phyloP scores from a whole-genome alignment of 2,329 filamentous ascomycete genomes.

The Diaporthe sp. region DNA sequence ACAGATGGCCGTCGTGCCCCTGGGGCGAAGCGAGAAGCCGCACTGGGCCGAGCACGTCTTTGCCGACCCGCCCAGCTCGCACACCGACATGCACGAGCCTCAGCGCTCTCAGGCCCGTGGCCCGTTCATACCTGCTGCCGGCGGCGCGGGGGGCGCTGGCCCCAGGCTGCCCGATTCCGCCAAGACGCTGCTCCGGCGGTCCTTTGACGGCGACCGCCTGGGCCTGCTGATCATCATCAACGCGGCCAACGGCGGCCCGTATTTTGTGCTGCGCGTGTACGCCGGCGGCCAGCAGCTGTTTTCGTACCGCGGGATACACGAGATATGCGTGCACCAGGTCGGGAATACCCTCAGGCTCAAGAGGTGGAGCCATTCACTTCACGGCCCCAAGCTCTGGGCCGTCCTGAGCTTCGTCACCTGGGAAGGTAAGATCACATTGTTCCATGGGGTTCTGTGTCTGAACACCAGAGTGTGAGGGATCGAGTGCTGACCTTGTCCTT shows the following conservation, averaged over 20 bases:
- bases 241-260: constrained; percentile 54
- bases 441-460: too few relatives aligned
- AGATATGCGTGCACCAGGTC: constrained; percentile 63
- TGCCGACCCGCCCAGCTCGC: constrained; percentile 60
- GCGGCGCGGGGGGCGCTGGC: constrained; percentile 50
- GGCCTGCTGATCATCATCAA: constrained; percentile 64
- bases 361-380: constrained; percentile 59
- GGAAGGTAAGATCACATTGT: constrained; percentile 58
- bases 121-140: constrained; percentile 55
- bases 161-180: constrained; percentile 54
- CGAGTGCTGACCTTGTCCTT: constrained; percentile 32
- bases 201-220: constrained; percentile 66
- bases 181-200: constrained; percentile 67
- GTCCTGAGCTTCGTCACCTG: constrained; percentile 67
- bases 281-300: constrained; percentile 55
- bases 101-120: constrained; percentile 37
- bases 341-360: constrained; percentile 61
- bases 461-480: background rate
- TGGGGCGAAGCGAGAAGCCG: constrained; percentile 49
- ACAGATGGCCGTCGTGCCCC: constrained; percentile 28
- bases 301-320: constrained; percentile 63
- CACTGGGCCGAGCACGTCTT: constrained; percentile 74
- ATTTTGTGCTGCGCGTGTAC: constrained; percentile 58
- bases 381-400: constrained; percentile 62
- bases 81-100: constrained; percentile 43